These are phyloP conservation scores for Suillus ampliporus DNA, from an alignment of 768 basidiomycete species.

Conservation along the genomic window DNA sequence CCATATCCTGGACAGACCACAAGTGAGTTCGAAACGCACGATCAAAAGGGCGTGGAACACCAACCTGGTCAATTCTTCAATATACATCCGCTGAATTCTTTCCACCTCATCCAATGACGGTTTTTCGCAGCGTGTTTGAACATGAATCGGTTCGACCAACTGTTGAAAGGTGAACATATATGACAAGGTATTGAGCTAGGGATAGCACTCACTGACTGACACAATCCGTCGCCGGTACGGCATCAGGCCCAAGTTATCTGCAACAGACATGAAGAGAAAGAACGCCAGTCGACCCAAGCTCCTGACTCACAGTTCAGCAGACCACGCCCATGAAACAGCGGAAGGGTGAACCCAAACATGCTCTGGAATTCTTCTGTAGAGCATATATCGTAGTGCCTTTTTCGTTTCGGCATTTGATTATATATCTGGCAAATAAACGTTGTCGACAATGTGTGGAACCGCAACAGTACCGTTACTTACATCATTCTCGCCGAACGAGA, in stretches of 20 bases:
- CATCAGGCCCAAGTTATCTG: constrained; percentile 95
- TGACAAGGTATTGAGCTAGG: not conserved
- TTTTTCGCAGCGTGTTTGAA: constrained; percentile 73
- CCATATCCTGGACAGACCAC: constrained; percentile 73
- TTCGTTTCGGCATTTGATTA: constrained; percentile 94
- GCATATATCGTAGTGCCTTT: constrained; percentile 87
- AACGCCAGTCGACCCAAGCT: not conserved
- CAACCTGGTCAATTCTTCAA: constrained; percentile 89
- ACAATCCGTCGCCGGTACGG: constrained; percentile 95
- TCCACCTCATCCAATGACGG: constrained; percentile 84
- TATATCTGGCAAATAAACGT: constrained; percentile 69
- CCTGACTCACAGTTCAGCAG: constrained; percentile 82
- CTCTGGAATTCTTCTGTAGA: constrained; percentile 90
- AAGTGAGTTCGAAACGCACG: not conserved
- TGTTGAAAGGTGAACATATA: constrained; percentile 34
- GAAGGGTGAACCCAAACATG: constrained; percentile 94
- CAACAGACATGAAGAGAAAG: not conserved
- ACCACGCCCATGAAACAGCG: constrained; percentile 96
- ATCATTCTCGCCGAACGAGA: constrained; percentile 99
- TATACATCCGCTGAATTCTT: constrained; percentile 83
- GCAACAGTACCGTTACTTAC: constrained; percentile 49
- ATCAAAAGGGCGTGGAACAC: constrained; percentile 30
- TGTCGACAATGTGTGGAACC: not conserved
- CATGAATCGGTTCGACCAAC: constrained; percentile 91
- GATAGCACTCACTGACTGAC: constrained; percentile 82